Evolutionary conservation across 441 rosid genomes (phyloP).

Genomic region (Eugenia klotzschiana): DNA sequence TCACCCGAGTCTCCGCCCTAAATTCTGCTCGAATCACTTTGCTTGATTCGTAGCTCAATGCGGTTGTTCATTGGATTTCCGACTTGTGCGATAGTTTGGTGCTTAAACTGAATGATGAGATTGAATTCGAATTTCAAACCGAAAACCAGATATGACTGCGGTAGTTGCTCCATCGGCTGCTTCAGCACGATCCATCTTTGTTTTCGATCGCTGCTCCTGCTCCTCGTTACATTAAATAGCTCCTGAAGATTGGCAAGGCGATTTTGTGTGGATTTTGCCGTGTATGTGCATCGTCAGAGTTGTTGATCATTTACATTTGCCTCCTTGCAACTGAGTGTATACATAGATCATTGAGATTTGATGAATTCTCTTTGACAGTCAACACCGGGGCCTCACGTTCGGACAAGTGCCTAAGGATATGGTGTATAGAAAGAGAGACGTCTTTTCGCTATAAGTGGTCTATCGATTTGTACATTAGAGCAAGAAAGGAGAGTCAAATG

Average conservation of each 20-base stretch:
- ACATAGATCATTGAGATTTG: too few species aligned
- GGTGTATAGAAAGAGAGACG: background rate
- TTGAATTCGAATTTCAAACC: background rate
- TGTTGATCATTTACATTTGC: background rate
- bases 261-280: background rate
- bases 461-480: background rate
- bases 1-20: too few species aligned
- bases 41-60: background rate
- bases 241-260: background rate
- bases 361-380: background rate
- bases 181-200: background rate
- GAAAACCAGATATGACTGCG: background rate
- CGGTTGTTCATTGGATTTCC: background rate
- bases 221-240: background rate
- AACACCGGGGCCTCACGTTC: background rate
- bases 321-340: background rate
- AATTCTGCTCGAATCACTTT: background rate
- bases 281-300: background rate
- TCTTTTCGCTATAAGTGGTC: background rate
- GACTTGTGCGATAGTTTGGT: background rate
- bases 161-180: background rate
- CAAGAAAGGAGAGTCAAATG: background rate
- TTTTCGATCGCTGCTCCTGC: background rate
- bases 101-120: background rate
- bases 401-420: background rate